These are phyloP conservation scores for Venturiaceae sp. DNA, from an alignment of 2,329 filamentous ascomycete genomes.

Conservation along the genomic window DNA sequence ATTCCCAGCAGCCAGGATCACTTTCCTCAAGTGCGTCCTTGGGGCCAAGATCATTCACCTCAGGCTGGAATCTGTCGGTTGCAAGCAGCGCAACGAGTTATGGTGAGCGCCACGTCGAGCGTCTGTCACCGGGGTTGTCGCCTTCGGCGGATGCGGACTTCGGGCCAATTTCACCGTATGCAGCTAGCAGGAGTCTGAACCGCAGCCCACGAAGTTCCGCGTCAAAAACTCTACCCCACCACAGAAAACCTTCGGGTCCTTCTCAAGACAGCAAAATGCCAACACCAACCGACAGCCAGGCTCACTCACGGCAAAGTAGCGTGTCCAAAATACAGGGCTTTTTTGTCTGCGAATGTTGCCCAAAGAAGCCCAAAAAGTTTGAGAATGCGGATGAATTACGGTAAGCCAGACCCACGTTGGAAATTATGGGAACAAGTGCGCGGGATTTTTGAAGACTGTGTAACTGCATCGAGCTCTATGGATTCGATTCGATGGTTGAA, in stretches of 20 bases:
- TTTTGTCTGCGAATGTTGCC: slow-evolving; percentile 86
- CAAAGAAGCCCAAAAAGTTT: slow-evolving; percentile 95
- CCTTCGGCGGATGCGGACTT: slow-evolving; percentile 46
- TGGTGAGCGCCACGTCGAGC: slow-evolving; percentile 43
- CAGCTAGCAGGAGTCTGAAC: slow-evolving; percentile 35
- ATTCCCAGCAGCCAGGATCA: slow-evolving; percentile 49
- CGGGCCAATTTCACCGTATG: slow-evolving; percentile 44
- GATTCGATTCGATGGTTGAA: no score
- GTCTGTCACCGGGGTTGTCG: slow-evolving; percentile 51
- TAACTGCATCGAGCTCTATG: no score
- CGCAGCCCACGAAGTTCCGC: slow-evolving; percentile 25
- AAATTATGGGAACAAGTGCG: no score
- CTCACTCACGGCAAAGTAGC: slow-evolving; percentile 38
- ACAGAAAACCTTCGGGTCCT: slow-evolving; percentile 25
- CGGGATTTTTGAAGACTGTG: no score
- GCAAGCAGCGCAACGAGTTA: slow-evolving; percentile 58
- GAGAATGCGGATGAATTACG: slow-evolving; percentile 73
- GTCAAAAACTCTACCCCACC: slow-evolving; percentile 29
- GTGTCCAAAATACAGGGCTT: slow-evolving; percentile 43
- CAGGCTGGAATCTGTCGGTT: slow-evolving; percentile 36
- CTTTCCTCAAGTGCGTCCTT: slow-evolving; percentile 57
- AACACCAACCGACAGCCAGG: slow-evolving; percentile 23
- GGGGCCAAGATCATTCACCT: slow-evolving; percentile 44
- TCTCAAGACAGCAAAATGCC: slow-evolving; percentile 33
- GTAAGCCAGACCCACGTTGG: slow-evolving; percentile 48